Conservation (phyloP, 768 basidiomycete genomes). For the Pleurotus tuber-regium region DNA sequence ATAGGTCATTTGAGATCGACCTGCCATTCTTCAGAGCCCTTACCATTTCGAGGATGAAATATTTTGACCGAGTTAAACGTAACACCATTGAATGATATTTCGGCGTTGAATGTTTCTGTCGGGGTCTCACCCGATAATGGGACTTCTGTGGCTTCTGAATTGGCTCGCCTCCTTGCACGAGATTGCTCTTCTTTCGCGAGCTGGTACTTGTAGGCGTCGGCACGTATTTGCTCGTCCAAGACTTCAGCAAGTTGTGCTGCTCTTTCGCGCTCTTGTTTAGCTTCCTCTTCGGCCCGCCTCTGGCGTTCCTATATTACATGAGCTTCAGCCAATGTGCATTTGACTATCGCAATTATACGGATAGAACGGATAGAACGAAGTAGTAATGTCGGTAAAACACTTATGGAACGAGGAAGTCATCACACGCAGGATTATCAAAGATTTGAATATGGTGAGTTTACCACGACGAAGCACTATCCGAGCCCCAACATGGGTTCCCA, state of each 20-base stretch:
- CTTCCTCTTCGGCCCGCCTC: slow-evolving; percentile 55
- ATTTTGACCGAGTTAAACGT: slow-evolving; percentile 64
- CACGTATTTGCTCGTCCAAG: slow-evolving; percentile 64
- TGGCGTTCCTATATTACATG: slow-evolving; percentile 42
- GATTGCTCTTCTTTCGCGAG: slow-evolving; percentile 51
- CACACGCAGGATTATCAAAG: too few relatives aligned
- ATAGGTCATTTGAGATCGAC: too few relatives aligned
- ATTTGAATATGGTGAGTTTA: not conserved
- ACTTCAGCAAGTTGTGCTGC: slow-evolving; percentile 54
- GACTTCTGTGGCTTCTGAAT: slow-evolving; percentile 70
- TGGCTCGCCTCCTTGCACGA: slow-evolving; percentile 58
- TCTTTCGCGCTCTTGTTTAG: slow-evolving; percentile 46
- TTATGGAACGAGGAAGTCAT: not conserved
- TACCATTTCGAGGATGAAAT: slow-evolving; percentile 71
- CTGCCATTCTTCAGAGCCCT: too few relatives aligned
- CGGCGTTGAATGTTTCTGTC: slow-evolving; percentile 57
- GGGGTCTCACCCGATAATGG: slow-evolving; percentile 48
- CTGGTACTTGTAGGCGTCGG: slow-evolving; percentile 59
- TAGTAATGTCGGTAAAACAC: not conserved
- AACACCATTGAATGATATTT: slow-evolving; percentile 58
- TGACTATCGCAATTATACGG: too few relatives aligned
- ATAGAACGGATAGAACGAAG: not conserved
- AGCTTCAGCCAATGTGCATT: too few relatives aligned
- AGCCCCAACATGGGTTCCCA: slow-evolving; percentile 3
- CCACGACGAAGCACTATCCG: slow-evolving; percentile 8